Evolutionary conservation across 164 flowering plant genomes (phyloP), one percentile per base, ranked within the genome.

Genomic region (Nymphaea thermarum): DNA sequence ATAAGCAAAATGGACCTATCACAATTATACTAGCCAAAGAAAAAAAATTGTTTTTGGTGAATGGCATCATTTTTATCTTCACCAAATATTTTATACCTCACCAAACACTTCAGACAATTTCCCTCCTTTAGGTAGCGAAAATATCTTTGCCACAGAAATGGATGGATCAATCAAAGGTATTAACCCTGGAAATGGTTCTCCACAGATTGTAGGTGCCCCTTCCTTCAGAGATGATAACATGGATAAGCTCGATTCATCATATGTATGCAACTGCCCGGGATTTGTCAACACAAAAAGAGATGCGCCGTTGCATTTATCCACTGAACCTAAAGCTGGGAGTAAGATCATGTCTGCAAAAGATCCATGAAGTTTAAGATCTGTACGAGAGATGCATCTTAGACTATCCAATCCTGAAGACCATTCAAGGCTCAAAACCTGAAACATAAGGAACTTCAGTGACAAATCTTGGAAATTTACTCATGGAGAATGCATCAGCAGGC

Each of bases 301-400:
- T 68, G 76, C 82, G 66, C 71, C 71, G 7, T 77, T 72, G 68
- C 72, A 77, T 62, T 67, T 79, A 72, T 68, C 77, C 2, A 70
- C 66, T 68, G 82, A 64, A 42, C 87, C 86, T 68, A 70, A 68
- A 76, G 74, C 76, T 65, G 90, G 86, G 66, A 88, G 71, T 59
- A 86, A 78, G 72, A 87, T 82, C 92, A 86, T 85, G 78, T 90
- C 96, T 7, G 95, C 87, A 82, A 90, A 93, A 63, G 96, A 85
- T 61, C 96, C 93, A 72, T 55, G 65, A 45, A 93, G 91, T 53
- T 82, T 66, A 67, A 93, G 85, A 71, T 88, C 91, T 66, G 78
- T 78, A 57, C 96, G 93, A 65, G 77, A 73, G 36, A 73, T 67
- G 66, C 96, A 87, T 79, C 71, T 82, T 66, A 93, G 43, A 57